A percentile compares a stretch with the other conserved stretches of the same genome.
phyloP scores from a whole-genome alignment of 2,329 filamentous ascomycete species.

The Raffaelea arxii region DNA sequence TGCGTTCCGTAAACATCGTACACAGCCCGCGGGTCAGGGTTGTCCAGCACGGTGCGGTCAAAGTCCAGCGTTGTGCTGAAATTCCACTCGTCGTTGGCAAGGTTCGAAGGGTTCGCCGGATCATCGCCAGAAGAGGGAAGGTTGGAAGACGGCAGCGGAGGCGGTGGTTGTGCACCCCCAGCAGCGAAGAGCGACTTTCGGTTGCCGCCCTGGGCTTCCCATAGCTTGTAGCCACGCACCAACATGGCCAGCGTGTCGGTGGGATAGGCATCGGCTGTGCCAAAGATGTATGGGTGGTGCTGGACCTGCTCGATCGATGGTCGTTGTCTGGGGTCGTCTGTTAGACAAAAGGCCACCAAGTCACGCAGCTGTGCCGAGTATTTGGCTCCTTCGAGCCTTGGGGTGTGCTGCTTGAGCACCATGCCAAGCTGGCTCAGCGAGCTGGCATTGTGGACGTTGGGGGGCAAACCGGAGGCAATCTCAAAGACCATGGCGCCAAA shows the following conservation, averaged over 20 bases:
- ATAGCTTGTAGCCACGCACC: slow-evolving; percentile 62
- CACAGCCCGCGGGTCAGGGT: slow-evolving; percentile 46
- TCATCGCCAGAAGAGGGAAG: slow-evolving; percentile 22
- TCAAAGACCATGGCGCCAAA: slow-evolving; percentile 75
- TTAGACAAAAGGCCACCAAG: slow-evolving; percentile 64
- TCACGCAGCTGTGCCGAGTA: slow-evolving; percentile 61
- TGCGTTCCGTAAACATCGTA: slow-evolving; percentile 47
- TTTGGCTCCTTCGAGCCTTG: slow-evolving; percentile 59
- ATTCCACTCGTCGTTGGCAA: slow-evolving; percentile 55
- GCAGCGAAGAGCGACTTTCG: slow-evolving; percentile 54
- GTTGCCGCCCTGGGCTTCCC: slow-evolving; percentile 65
- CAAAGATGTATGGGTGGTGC: slow-evolving; percentile 57
- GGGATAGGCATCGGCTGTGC: slow-evolving; percentile 54
- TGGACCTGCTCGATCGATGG: slow-evolving; percentile 62
- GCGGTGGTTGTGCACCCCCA: slow-evolving; percentile 40
- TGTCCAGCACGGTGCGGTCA: slow-evolving; percentile 45
- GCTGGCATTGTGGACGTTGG: slow-evolving; percentile 51
- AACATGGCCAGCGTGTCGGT: slow-evolving; percentile 53
- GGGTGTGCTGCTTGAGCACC: slow-evolving; percentile 51
- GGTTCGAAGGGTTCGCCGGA: slow-evolving; percentile 29
- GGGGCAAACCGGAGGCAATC: slow-evolving; percentile 68
- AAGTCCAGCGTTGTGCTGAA: slow-evolving; percentile 58
- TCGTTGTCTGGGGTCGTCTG: slow-evolving; percentile 56
- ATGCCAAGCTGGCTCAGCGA: slow-evolving; percentile 42
- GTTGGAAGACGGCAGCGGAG: background rate